Conservation (phyloP, 352 stramenopile species). For the Phytophthora capsici region DNA sequence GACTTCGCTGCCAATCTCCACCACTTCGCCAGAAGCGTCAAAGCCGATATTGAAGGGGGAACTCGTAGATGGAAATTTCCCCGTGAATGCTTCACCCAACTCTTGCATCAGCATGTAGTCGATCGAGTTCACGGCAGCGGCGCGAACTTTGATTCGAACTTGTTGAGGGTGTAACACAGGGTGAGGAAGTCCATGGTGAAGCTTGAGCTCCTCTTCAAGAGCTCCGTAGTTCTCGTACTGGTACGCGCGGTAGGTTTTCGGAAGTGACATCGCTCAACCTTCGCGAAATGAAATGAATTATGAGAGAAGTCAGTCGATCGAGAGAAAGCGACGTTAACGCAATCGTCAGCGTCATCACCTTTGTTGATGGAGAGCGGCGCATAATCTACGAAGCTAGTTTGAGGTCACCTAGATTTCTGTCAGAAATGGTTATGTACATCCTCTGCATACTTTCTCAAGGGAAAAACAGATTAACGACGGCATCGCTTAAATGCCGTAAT, state of each 20-base stretch:
- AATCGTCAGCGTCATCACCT: background rate
- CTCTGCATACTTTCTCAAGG: too few relatives aligned
- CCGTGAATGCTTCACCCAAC: conserved; percentile 20
- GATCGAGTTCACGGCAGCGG: conserved; percentile 62
- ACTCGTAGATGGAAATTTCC: conserved; percentile 24
- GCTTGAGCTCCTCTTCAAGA: background rate
- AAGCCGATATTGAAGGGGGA: conserved; percentile 41
- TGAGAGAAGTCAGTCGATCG: background rate
- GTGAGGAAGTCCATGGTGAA: background rate
- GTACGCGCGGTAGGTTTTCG: conserved; percentile 30
- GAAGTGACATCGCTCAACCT: conserved; percentile 10
- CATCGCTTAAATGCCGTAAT: too few relatives aligned
- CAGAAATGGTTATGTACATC: too few relatives aligned
- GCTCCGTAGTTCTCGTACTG: conserved; percentile 34
- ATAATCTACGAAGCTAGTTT: background rate
- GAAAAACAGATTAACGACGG: too few relatives aligned
- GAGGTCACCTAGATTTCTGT: too few relatives aligned
- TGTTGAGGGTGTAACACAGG: conserved; percentile 18
- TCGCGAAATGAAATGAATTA: background rate
- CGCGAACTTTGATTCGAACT: conserved; percentile 62
- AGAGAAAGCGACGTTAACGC: background rate
- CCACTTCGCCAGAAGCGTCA: conserved; percentile 42
- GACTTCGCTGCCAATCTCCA: conserved; percentile 43
- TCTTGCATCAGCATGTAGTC: conserved; percentile 59
- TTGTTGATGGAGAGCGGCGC: background rate